A percentile compares a stretch with the other conserved stretches of the same genome.
Conservation (phyloP, 768 basidiomycete species). For the Rhodotorula babjevae region DNA sequence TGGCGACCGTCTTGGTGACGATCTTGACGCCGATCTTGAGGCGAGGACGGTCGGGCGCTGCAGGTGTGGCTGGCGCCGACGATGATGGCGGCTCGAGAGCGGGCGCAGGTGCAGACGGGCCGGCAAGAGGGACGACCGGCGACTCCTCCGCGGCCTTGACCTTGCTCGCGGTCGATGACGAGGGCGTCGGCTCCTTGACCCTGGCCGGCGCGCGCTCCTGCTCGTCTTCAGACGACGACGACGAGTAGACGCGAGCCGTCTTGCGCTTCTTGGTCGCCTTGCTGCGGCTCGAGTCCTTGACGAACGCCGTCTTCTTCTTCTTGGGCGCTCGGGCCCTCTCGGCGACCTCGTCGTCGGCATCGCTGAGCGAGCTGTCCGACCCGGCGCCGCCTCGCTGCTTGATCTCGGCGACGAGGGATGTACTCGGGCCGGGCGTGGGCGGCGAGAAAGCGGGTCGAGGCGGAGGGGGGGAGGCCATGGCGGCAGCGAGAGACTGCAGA, state of each 20-base stretch:
- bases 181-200: background rate
- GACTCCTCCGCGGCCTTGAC: background rate
- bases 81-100: too few relatives aligned
- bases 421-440: background rate
- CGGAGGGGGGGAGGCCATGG: background rate
- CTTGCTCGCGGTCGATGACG: background rate
- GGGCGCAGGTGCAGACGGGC: background rate
- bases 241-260: constrained; percentile 13
- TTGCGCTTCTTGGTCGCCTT: constrained; percentile 22
- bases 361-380: constrained; percentile 7
- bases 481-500: background rate
- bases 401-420: background rate
- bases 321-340: background rate
- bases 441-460: background rate
- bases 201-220: background rate
- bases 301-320: constrained; percentile 1
- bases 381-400: constrained; percentile 6
- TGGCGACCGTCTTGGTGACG: constrained; percentile 9
- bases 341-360: constrained; percentile 2
- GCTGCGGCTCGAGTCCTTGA: background rate
- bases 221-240: background rate
- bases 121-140: background rate
- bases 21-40: constrained; percentile 14
- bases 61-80: background rate
- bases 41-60: background rate